Conservation (phyloP, 1,284 basidiomycete genomes). For the Ganoderma multipileum region DNA sequence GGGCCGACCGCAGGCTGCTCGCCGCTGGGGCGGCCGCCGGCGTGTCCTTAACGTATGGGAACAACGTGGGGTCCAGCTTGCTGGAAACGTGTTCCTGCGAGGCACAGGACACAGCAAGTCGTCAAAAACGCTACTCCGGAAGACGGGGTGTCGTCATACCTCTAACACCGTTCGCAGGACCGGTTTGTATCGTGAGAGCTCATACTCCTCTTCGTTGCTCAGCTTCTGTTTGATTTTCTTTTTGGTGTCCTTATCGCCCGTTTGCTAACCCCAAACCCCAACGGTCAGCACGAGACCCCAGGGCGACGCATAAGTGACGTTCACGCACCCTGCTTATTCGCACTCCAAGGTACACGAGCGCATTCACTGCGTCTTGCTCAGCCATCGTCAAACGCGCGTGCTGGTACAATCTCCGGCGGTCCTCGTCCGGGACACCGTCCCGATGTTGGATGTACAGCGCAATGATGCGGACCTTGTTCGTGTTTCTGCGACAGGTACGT, state of each 20-base stretch:
- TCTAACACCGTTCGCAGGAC: conserved; percentile 75
- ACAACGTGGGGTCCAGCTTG: conserved; percentile 80
- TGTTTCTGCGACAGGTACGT: conserved; percentile 57
- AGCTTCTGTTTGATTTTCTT: conserved; percentile 84
- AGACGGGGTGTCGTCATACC: conserved; percentile 28
- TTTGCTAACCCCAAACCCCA: conserved; percentile 49
- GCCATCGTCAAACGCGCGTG: conserved; percentile 91
- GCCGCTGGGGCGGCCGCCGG: conserved; percentile 60
- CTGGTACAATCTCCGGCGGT: conserved; percentile 92
- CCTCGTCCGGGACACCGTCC: conserved; percentile 98
- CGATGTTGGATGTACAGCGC: conserved; percentile 95
- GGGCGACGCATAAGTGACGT: neutral
- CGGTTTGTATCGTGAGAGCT: conserved; percentile 94
- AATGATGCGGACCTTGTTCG: conserved; percentile 96
- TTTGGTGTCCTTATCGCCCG: conserved; percentile 77
- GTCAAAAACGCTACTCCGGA: conserved; percentile 1
- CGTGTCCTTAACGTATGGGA: conserved; percentile 92
- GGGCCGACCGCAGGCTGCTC: conserved; percentile 47
- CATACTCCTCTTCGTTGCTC: conserved; percentile 87
- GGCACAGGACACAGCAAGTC: neutral
- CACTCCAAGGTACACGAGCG: conserved; percentile 83
- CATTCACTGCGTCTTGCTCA: conserved; percentile 96
- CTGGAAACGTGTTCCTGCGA: conserved; percentile 83
- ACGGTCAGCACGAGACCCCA: conserved; percentile 11
- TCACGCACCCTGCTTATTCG: conserved; percentile 81